Evolutionary conservation across 2,329 filamentous ascomycete species (phyloP), one percentile per base, ranked within the genome.

Genomic region (Emmonsiellopsis sp.): DNA sequence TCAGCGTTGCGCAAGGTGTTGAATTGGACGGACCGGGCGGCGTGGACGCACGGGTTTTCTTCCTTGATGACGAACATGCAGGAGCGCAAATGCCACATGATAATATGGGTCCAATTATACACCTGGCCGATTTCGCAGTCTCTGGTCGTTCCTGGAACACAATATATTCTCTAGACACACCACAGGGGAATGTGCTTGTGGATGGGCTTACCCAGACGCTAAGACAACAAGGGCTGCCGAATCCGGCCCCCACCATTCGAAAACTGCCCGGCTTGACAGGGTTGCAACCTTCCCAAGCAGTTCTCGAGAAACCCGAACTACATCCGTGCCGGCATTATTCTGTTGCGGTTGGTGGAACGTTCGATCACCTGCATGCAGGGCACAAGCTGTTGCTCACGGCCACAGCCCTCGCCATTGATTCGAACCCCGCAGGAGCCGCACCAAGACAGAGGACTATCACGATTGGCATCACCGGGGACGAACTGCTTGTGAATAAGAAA

Each of bases 341-440:
- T 11, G 86, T 94, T 49, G 88, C 86, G 51, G 81, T 97, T 10
- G 93, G 92, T 33, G 93, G 93, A 8, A 98, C 93, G 0, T 98
- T 97, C 71, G 93, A 98, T 68, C 90, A 97, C 70, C 79, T 98
- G 21, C 93, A 98, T 66, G 84, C 88, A 3, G 93, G 93, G 5
- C 93, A 98, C 74, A 98, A 97, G 71, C 77, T 97, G n/a, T 80
- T 98, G 17, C 80, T 98, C 17, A 90, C 91, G n/a, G 91, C 91
- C 56, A 88, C 87, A 0, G 81, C 85, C 0, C 80, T 96, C 53
- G 78, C 89, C 13, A 77, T 87, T 53, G 80, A 81, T 55, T 76
- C 80, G 0, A 74, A 75, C 0, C 60, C 70, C 42, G 62, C 70
- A 34, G 61, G 64, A 34, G 14, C 56, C 58, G 14, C 57, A 57